Evolutionary conservation across 2,329 filamentous ascomycete genomes (phyloP).

Genomic region (Penicillium hordei): DNA sequence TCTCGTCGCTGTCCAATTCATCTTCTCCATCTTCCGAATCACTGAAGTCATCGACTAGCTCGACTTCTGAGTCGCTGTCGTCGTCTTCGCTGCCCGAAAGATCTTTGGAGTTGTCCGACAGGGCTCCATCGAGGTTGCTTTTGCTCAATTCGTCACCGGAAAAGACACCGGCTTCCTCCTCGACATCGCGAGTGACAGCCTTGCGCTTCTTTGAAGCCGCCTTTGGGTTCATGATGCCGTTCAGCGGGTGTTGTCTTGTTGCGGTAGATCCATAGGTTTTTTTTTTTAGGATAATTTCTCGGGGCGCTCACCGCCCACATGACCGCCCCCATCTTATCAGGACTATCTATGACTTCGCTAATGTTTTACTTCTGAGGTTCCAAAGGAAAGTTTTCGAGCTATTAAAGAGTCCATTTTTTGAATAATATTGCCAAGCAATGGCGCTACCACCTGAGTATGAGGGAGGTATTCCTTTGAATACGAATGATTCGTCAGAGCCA

Average conservation of each 20-base stretch:
- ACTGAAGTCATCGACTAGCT: conserved; percentile 57
- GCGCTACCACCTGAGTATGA: conserved; percentile 6
- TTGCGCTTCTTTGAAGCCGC: conserved; percentile 63
- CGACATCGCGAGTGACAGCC: conserved; percentile 56
- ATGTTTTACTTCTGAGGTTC: background rate
- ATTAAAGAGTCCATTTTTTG: background rate
- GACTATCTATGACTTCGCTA: conserved; percentile 18
- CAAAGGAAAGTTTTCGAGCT: background rate
- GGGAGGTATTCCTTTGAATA: background rate
- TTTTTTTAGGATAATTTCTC: conserved; percentile 27
- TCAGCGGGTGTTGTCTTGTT: conserved; percentile 11
- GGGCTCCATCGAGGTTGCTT: conserved; percentile 43
- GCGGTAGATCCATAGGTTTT: conserved; percentile 22
- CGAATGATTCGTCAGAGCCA: conserved; percentile 18
- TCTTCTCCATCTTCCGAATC: conserved; percentile 52
- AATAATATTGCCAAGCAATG: conserved; percentile 13
- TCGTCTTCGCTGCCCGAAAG: conserved; percentile 39
- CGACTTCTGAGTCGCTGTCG: conserved; percentile 49
- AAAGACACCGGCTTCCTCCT: conserved; percentile 50
- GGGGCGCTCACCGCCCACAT: conserved; percentile 38
- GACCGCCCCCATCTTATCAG: conserved; percentile 30
- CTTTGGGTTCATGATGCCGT: conserved; percentile 35
- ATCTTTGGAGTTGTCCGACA: conserved; percentile 45
- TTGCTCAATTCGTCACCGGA: conserved; percentile 61
- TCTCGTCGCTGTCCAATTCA: conserved; percentile 52